Evolutionary conservation across 2,329 filamentous ascomycete species (phyloP).

Genomic region (Phialophora verrucosa): DNA sequence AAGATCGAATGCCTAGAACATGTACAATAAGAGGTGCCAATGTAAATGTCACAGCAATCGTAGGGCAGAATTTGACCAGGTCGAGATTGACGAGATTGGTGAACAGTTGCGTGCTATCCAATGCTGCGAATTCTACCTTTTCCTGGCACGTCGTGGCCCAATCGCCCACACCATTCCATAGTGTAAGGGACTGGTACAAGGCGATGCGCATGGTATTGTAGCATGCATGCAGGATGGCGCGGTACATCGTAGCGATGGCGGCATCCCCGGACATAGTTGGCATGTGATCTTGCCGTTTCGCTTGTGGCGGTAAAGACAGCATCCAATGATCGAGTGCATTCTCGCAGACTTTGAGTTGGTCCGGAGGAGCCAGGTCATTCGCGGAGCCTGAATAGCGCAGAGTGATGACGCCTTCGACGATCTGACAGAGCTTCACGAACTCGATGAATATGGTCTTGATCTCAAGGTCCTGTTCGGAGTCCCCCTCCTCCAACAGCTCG

Average conservation of each 20-base stretch:
- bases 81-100: conserved; percentile 18
- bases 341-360: conserved; percentile 18
- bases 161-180: conserved; percentile 13
- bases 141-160: conserved; percentile 13
- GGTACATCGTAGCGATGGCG: conserved; percentile 9
- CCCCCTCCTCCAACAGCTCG: conserved; percentile 12
- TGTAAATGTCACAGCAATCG: conserved; percentile 13
- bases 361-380: background rate
- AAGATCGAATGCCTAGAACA: conserved; percentile 12
- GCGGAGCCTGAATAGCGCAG: conserved; percentile 11
- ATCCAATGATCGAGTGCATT: conserved; percentile 13
- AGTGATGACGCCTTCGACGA: conserved; percentile 19
- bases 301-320: conserved; percentile 9
- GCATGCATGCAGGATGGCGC: conserved; percentile 12
- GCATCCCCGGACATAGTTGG: conserved; percentile 1
- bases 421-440: conserved; percentile 18
- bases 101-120: conserved; percentile 18
- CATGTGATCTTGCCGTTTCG: conserved; percentile 13
- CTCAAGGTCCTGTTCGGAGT: conserved; percentile 13
- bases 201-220: conserved; percentile 19
- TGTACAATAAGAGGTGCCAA: conserved; percentile 17
- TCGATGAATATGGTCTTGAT: conserved; percentile 19
- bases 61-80: conserved; percentile 16
- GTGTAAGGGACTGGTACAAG: conserved; percentile 15
- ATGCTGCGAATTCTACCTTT: conserved; percentile 14